Conservation (phyloP, 2,329 filamentous ascomycete genomes). For the Trichoderma atrobrunneum region DNA sequence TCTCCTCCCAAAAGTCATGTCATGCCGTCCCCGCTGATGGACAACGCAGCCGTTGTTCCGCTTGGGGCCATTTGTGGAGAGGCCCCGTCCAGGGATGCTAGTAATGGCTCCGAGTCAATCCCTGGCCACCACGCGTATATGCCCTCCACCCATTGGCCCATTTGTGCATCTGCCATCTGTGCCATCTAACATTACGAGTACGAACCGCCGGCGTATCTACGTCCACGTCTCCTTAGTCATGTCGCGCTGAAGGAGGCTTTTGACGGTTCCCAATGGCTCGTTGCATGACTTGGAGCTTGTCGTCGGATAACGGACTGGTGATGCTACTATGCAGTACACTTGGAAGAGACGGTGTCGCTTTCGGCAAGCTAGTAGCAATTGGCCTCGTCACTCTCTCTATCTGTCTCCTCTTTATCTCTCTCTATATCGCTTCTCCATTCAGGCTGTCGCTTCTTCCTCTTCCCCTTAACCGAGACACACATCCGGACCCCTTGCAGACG, state of each 20-base stretch:
- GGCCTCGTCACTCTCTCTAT: neutral
- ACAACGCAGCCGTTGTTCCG: neutral
- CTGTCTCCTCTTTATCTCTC: neutral
- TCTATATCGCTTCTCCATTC: neutral
- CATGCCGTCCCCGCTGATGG: conserved; percentile 3
- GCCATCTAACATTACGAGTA: neutral
- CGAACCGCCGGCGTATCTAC: neutral
- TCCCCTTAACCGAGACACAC: neutral
- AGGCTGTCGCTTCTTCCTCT: neutral
- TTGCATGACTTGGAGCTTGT: neutral
- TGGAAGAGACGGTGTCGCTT: neutral
- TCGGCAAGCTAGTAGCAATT: neutral
- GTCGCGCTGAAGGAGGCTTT: neutral
- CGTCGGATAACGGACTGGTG: neutral
- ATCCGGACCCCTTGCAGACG: neutral
- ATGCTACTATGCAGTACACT: neutral
- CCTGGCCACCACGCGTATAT: conserved; percentile 1
- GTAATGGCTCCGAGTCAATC: neutral
- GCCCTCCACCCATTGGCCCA: neutral
- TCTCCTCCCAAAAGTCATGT: too few relatives aligned
- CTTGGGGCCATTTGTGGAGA: neutral
- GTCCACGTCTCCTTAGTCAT: neutral
- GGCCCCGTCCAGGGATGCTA: neutral
- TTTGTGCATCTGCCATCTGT: neutral
- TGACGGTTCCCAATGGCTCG: neutral